Base-by-base conservation (phyloP, 148 eudicot species). In the Drosera capensis region DNA sequence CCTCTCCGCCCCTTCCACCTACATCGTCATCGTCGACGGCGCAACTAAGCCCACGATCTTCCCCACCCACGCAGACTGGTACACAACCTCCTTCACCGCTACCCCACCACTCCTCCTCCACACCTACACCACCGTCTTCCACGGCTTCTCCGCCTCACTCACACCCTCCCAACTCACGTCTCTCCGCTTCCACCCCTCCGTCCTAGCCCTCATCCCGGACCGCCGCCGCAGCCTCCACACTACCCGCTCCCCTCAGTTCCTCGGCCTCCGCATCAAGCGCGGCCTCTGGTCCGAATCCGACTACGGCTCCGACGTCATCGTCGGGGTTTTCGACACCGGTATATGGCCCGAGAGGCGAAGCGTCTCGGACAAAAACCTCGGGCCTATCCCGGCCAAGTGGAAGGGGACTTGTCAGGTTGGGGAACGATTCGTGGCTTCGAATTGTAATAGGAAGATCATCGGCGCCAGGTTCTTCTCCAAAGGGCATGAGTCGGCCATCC, bases 281-380 rank as follows among this genome's bases (percentile, higher is more conserved):
- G 99, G 99, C 0, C 62, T 92, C 14, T 92, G 99, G 99, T 92
- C 95, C 1, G 86, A 81, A 8, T 81, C 95, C n/a, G 95, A 92
- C 16, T 92, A 92, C 24, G 99, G 99, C 0, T 78, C 99, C 9
- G 95, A 92, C 37, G 88, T 85, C 20, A 72, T 92, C 0, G 61
- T 92, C 7, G 99, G 94, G 0, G 66, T 92, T 2, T 64, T 92
- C 13, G 99, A 92, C 25, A 92, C 99, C 1, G 99, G 99, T 0
- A 70, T 90, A 12, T 78, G 86, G 86, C 99, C 99, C 0, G 99
- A 92, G 54, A 56, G 77, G 1, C 39, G 83, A 5, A 85, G 95
- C 48, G 85, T 92, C 59, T 78, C 75, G 7, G 99, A 85, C 58
- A 58, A 66, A 20, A 85, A 85, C 19, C 75, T 85, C 9, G 88